These are phyloP conservation scores for Corylus heterophylla DNA, from an alignment of 306 rosid genomes.

Conservation along the genomic window DNA sequence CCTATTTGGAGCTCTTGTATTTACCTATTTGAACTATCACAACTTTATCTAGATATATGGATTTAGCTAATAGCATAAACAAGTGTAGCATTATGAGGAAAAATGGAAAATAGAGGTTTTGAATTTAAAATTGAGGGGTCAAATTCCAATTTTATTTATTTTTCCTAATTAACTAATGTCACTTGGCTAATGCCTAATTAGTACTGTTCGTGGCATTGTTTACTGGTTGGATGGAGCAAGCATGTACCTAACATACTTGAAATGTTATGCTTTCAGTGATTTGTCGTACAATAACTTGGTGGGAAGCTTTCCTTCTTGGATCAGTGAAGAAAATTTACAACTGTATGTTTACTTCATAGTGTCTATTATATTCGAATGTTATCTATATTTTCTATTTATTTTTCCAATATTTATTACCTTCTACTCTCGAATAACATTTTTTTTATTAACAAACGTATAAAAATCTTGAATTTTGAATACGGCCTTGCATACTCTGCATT, in stretches of 20 bases:
- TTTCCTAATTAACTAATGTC: background rate
- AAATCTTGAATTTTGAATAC: background rate
- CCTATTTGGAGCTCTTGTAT: background rate
- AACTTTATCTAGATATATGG: background rate
- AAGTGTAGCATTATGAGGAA: background rate
- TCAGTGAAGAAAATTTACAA: constrained; percentile 41
- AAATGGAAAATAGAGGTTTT: background rate
- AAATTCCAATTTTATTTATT: background rate
- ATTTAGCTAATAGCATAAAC: background rate
- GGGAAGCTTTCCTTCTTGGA: constrained; percentile 85
- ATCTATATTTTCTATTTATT: background rate
- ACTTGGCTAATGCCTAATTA: background rate
- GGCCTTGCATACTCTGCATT: background rate
- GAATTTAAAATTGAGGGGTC: background rate
- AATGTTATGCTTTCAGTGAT: constrained; percentile 61
- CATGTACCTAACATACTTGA: constrained; percentile 2
- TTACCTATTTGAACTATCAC: background rate
- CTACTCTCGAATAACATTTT: background rate
- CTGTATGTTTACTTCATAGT: constrained; percentile 44
- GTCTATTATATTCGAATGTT: background rate
- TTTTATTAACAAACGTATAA: background rate
- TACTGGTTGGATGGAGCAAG: background rate
- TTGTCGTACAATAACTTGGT: constrained; percentile 71
- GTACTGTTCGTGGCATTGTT: background rate
- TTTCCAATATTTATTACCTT: background rate